These are phyloP conservation scores for Crithidia thermophila DNA, from an alignment of 208 protist species.

Conservation along the genomic window DNA sequence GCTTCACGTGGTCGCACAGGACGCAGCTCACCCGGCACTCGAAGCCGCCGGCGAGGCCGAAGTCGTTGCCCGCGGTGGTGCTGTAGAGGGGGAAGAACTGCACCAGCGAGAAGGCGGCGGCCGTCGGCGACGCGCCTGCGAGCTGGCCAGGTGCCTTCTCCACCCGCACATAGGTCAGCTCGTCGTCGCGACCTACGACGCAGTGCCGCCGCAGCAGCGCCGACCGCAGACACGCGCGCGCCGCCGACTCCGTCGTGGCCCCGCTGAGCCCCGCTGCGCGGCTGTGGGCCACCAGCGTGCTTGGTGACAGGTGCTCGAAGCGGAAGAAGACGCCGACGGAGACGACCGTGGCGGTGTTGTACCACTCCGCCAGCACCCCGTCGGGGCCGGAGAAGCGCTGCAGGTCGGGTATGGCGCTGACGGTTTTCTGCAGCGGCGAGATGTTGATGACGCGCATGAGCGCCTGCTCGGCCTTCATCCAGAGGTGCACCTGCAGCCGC, in stretches of 20 bases:
- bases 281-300: conserved; percentile 12
- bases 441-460: conserved; percentile 42
- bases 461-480: conserved; percentile 70
- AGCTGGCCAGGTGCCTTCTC: not conserved
- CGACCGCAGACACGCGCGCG: conserved; percentile 30
- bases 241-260: conserved; percentile 33
- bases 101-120: conserved; percentile 43
- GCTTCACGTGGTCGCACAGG: conserved; percentile 34
- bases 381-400: conserved; percentile 41
- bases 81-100: conserved; percentile 71
- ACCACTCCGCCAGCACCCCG: conserved; percentile 65
- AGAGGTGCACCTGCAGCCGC: conserved; percentile 62
- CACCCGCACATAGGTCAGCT: conserved; percentile 48
- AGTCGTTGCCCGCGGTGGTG: conserved; percentile 14
- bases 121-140: not conserved
- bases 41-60: conserved; percentile 54
- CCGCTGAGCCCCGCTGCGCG: conserved; percentile 16
- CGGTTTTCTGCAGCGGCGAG: conserved; percentile 8
- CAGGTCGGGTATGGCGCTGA: conserved; percentile 35
- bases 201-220: conserved; percentile 51
- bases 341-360: conserved; percentile 53
- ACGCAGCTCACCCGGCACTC: conserved; percentile 83
- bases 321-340: conserved; percentile 68
- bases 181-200: conserved; percentile 41
- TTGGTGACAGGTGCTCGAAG: conserved; percentile 34